Evolutionary conservation across 2,329 filamentous ascomycete genomes (phyloP).

Genomic region (Ceratocystis ficicola): DNA sequence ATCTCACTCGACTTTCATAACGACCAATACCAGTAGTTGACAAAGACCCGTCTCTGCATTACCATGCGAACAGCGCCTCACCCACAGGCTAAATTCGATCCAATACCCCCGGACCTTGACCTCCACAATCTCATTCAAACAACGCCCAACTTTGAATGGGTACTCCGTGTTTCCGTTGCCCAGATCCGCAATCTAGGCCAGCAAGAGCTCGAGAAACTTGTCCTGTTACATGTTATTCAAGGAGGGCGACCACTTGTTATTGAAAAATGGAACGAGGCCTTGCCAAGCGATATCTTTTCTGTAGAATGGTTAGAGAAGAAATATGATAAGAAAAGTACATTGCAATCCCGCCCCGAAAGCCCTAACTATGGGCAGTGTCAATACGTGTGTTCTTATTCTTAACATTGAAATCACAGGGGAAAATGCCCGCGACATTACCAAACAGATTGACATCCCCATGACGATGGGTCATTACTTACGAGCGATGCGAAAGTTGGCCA

Average conservation of each 20-base stretch:
- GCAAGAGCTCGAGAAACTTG: slow-evolving; percentile 72
- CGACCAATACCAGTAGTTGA: background rate
- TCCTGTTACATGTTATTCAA: slow-evolving; percentile 69
- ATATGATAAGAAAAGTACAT: slow-evolving; percentile 64
- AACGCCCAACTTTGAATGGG: slow-evolving; percentile 77
- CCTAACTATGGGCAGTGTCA: no score
- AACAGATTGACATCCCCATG: slow-evolving; percentile 64
- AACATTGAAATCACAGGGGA: slow-evolving; percentile 46
- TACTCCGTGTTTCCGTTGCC: slow-evolving; percentile 62
- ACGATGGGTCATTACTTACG: slow-evolving; percentile 83
- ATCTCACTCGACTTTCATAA: background rate
- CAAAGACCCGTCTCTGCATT: slow-evolving; percentile 13
- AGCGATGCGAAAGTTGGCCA: slow-evolving; percentile 70
- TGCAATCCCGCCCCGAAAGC: slow-evolving; percentile 24
- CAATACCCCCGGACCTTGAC: slow-evolving; percentile 76
- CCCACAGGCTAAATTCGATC: slow-evolving; percentile 81
- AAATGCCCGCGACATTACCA: slow-evolving; percentile 66
- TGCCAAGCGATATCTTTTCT: slow-evolving; percentile 70
- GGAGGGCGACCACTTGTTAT: slow-evolving; percentile 83
- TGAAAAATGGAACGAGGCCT: slow-evolving; percentile 66
- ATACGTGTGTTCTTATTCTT: slow-evolving; percentile 1
- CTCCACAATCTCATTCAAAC: slow-evolving; percentile 61
- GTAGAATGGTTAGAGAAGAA: slow-evolving; percentile 67
- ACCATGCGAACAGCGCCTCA: slow-evolving; percentile 63
- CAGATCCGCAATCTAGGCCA: slow-evolving; percentile 67